Conservation (phyloP, 805 yeast species). For the Metschnikowia santaceciliae region DNA sequence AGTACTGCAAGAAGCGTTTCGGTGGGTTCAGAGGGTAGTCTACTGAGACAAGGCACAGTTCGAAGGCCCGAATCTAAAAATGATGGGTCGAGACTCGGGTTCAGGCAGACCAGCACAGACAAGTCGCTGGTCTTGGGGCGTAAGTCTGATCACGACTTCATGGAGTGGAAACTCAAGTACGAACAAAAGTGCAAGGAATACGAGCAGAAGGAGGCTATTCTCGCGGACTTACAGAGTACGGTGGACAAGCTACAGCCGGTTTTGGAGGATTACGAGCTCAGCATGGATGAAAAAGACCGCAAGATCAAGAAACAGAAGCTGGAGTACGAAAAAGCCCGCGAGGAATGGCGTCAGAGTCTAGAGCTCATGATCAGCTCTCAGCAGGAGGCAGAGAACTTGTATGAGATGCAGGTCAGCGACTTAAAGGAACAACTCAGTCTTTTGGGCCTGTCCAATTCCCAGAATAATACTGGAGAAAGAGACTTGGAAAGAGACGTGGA, state of each 20-base stretch:
- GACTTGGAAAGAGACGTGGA: too few relatives aligned
- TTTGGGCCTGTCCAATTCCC: background rate
- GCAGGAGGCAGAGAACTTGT: slow-evolving; percentile 50
- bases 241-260: slow-evolving; percentile 48
- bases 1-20: background rate
- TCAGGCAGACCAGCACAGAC: background rate
- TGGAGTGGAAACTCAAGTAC: slow-evolving; percentile 9
- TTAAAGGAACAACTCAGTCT: slow-evolving; percentile 19
- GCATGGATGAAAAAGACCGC: slow-evolving; percentile 42
- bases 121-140: background rate
- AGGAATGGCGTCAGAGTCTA: slow-evolving; percentile 56
- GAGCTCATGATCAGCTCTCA: slow-evolving; percentile 53
- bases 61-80: background rate
- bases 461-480: too few relatives aligned
- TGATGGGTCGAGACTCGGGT: background rate
- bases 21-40: background rate
- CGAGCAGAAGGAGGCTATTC: slow-evolving; percentile 41
- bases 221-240: slow-evolving; percentile 46
- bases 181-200: slow-evolving; percentile 23
- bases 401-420: slow-evolving; percentile 43
- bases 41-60: background rate
- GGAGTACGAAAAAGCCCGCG: slow-evolving; percentile 50
- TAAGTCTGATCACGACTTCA: background rate
- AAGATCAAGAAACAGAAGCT: slow-evolving; percentile 44
- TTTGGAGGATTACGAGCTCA: slow-evolving; percentile 44